Evolutionary conservation across 805 yeast species (phyloP).

Genomic region (Dipodascopsis tothii): DNA sequence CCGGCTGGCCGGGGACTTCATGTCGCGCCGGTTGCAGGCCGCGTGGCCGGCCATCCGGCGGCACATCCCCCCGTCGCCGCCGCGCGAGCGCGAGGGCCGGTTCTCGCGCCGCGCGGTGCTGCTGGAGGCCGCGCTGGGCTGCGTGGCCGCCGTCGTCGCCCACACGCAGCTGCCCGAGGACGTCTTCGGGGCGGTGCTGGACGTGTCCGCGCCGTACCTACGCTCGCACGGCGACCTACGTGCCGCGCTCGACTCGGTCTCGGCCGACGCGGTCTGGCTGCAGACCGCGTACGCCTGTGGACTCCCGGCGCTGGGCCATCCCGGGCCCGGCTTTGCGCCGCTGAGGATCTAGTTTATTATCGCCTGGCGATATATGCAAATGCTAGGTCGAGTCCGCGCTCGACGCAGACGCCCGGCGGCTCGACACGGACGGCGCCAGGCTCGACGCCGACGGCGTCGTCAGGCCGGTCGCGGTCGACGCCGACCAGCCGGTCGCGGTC

Average conservation of each 20-base stretch:
- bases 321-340: no score
- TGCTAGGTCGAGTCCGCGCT: no score
- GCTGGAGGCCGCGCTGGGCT: conserved; percentile 6
- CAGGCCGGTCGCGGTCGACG: no score
- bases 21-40: conserved; percentile 29
- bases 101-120: conserved; percentile 15
- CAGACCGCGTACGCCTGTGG: background rate
- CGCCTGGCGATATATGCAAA: no score
- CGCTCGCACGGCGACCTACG: conserved; percentile 1
- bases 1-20: conserved; percentile 31
- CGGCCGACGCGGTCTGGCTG: conserved; percentile 18
- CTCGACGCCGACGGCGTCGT: no score
- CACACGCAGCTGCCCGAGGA: conserved; percentile 9
- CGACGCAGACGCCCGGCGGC: no score
- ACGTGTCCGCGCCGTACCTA: conserved; percentile 6
- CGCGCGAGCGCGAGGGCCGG: conserved; percentile 17
- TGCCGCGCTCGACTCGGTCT: conserved; percentile 9
- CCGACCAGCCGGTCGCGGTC: no score
- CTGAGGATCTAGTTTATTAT: no score
- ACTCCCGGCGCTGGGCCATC: no score
- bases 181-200: conserved; percentile 8
- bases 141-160: conserved; percentile 6
- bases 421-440: no score
- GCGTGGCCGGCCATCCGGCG: conserved; percentile 9
- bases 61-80: conserved; percentile 10